A percentile compares a stretch with the other conserved stretches of the same genome.
Evolutionary conservation across 495 filamentous ascomycete species (phyloP).

Genomic region (Alectoria sarmentosa): DNA sequence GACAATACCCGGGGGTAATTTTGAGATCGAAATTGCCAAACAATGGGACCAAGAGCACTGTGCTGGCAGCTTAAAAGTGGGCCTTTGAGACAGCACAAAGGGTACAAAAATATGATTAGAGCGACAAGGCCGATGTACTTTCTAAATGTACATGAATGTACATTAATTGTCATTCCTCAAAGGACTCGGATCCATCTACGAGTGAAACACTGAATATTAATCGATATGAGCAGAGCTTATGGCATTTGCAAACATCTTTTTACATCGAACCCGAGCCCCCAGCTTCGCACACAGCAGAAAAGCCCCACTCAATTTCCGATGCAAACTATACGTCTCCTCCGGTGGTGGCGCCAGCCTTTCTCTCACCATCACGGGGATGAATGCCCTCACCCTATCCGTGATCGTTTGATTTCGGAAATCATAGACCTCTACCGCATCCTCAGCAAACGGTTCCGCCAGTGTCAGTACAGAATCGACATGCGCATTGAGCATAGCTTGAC

Average conservation of each 20-base stretch:
- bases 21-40: constrained; percentile 28
- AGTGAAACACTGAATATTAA: neutral
- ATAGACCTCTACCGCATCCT: constrained; percentile 70
- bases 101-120: no score
- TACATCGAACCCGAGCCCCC: constrained; percentile 73
- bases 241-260: constrained; percentile 69
- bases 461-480: constrained; percentile 77
- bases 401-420: constrained; percentile 94
- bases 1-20: constrained; percentile 28
- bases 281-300: constrained; percentile 86
- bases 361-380: constrained; percentile 88
- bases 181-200: neutral
- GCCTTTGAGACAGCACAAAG: neutral
- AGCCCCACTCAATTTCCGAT: constrained; percentile 91
- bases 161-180: neutral
- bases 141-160: no score
- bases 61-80: constrained; percentile 2
- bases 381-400: constrained; percentile 75
- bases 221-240: constrained; percentile 28
- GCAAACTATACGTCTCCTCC: constrained; percentile 95
- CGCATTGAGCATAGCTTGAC: constrained; percentile 73
- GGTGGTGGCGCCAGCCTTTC: constrained; percentile 86
- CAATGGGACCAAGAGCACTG: constrained; percentile 28
- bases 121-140: no score
- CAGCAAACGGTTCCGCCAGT: constrained; percentile 84